Evolutionary conservation across 2,329 filamentous ascomycete species (phyloP).

Genomic region (Helminthosporium solani): DNA sequence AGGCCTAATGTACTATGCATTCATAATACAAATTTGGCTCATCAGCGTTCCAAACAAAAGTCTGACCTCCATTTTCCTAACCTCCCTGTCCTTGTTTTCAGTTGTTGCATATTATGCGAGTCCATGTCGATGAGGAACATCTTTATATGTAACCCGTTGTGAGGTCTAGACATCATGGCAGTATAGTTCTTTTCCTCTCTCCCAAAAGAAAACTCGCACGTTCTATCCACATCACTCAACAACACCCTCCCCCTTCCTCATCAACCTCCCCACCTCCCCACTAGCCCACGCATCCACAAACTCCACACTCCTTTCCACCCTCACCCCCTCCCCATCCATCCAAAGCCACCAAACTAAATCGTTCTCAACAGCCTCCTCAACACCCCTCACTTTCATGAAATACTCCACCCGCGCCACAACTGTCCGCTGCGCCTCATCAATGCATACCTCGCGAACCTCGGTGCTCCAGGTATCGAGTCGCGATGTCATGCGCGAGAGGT

Average conservation of each 20-base stretch:
- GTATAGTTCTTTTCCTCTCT: no score
- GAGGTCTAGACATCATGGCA: no score
- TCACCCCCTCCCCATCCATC: slow-evolving; percentile 22
- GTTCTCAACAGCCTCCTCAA: slow-evolving; percentile 23
- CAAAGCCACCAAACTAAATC: slow-evolving; percentile 37
- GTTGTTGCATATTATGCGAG: no score
- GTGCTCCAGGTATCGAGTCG: slow-evolving; percentile 24
- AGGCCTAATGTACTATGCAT: not conserved
- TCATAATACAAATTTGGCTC: no score
- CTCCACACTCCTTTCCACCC: slow-evolving; percentile 27
- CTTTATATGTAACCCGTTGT: no score
- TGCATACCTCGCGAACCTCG: slow-evolving; percentile 18
- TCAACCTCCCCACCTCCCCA: slow-evolving; percentile 17
- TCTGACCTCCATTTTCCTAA: no score
- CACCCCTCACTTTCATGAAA: slow-evolving; percentile 24
- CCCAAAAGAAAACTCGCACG: not conserved
- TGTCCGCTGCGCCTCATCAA: slow-evolving; percentile 27
- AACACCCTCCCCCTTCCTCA: slow-evolving; percentile 10
- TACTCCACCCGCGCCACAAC: slow-evolving; percentile 27
- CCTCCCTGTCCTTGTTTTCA: no score
- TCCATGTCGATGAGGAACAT: no score
- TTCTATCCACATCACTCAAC: not conserved
- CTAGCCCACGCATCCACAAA: slow-evolving; percentile 35
- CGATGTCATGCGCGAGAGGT: slow-evolving; percentile 22
- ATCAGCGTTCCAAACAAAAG: no score